phyloP scores from a whole-genome alignment of 345 rosid genomes.

The Gossypium rotundifolium region DNA sequence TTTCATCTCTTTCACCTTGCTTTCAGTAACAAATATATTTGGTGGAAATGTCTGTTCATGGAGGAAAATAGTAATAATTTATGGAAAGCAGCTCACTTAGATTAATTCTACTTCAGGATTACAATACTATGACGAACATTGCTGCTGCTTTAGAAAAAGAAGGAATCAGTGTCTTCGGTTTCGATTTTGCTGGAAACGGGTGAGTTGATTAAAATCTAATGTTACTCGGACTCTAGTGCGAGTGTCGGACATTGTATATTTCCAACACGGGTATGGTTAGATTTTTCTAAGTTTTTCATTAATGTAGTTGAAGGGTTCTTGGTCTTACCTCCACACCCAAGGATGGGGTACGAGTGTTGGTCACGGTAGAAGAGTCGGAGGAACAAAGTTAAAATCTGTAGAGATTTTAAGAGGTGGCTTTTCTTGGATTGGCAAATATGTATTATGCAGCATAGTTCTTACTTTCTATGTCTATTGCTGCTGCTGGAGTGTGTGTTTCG shows the following conservation, averaged over 20 bases:
- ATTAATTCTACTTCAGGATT: conserved; percentile 31
- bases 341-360: neutral
- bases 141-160: conserved; percentile 60
- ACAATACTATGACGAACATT: conserved; percentile 44
- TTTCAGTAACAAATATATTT: neutral
- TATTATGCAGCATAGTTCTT: neutral
- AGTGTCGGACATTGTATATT: neutral
- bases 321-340: neutral
- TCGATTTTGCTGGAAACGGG: conserved; percentile 86
- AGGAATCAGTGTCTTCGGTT: conserved; percentile 70
- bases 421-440: neutral
- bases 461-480: neutral
- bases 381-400: neutral
- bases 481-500: neutral
- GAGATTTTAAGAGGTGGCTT: neutral
- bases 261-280: neutral
- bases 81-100: neutral
- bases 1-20: neutral
- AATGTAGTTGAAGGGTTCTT: no score
- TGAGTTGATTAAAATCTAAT: conserved; percentile 13
- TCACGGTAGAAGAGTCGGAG: neutral
- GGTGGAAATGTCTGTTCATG: neutral
- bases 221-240: neutral
- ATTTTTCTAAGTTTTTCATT: no score
- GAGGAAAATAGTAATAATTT: neutral